Evolutionary conservation across 2,329 filamentous ascomycete species (phyloP).

Genomic region (Aspergillus sp.): DNA sequence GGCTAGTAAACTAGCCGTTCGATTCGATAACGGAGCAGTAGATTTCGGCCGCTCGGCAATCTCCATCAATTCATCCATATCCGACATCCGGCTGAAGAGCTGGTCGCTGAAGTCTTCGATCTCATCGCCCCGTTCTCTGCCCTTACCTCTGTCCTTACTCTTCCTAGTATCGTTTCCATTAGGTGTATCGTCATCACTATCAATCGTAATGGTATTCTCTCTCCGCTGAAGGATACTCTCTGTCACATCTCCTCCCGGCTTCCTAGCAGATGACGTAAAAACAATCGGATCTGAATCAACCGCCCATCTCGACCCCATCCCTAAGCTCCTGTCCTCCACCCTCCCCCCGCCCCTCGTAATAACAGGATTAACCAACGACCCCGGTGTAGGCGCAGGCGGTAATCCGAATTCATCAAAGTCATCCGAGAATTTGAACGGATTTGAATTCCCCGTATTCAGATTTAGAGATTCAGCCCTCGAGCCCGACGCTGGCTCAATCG

Average conservation of each 20-base stretch:
- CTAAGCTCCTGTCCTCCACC: background rate
- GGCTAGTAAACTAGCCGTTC: constrained; percentile 36
- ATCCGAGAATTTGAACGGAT: constrained; percentile 1
- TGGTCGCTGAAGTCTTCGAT: constrained; percentile 32
- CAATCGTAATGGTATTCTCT: constrained; percentile 29
- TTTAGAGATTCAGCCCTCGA: constrained; percentile 11
- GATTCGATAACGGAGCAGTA: constrained; percentile 28
- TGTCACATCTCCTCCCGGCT: constrained; percentile 4
- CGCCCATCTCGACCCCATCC: constrained; percentile 7
- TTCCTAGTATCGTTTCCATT: background rate
- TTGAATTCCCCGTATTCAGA: background rate
- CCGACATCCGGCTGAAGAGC: constrained; percentile 11
- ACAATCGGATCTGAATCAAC: constrained; percentile 36
- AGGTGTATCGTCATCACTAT: constrained; percentile 24
- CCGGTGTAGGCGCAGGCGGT: background rate
- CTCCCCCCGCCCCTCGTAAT: background rate
- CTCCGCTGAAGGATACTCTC: no score
- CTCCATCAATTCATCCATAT: constrained; percentile 21
- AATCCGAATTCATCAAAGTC: background rate
- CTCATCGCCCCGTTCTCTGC: constrained; percentile 9
- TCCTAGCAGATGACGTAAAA: constrained; percentile 36
- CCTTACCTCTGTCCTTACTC: background rate
- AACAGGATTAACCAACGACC: background rate
- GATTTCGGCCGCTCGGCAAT: constrained; percentile 11
- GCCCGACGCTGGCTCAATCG: background rate